Evolutionary conservation across 2,329 filamentous ascomycete species (phyloP).

Genomic region (Phaeophleospora eucalypticola): DNA sequence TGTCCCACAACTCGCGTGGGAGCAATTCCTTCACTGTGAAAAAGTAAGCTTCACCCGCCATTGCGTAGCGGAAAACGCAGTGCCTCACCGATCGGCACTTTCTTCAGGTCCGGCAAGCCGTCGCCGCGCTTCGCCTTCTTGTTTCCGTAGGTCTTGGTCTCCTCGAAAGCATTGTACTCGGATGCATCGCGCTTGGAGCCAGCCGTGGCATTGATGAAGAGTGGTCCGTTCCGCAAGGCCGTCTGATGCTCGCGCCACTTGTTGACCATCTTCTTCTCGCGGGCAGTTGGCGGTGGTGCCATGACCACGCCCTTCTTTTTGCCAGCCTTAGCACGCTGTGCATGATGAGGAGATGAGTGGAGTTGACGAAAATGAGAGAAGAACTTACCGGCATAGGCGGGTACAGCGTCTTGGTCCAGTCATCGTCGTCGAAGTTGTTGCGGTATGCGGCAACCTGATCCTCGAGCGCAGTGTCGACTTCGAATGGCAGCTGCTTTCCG

Average conservation of each 20-base stretch:
- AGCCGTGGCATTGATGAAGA: slow-evolving; percentile 25
- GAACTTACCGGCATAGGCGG: slow-evolving; percentile 8
- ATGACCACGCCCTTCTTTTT: slow-evolving; percentile 2
- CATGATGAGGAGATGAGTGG: too few relatives aligned
- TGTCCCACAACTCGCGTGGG: slow-evolving; percentile 45
- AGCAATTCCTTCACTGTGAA: slow-evolving; percentile 46
- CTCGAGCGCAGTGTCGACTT: slow-evolving; percentile 20
- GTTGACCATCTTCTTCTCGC: slow-evolving; percentile 13
- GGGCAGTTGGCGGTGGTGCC: slow-evolving; percentile 12
- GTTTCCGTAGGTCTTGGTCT: slow-evolving; percentile 40
- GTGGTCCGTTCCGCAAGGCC: slow-evolving; percentile 17
- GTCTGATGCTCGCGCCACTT: slow-evolving; percentile 12
- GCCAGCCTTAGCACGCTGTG: background rate
- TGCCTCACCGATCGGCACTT: slow-evolving; percentile 16
- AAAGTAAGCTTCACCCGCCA: background rate
- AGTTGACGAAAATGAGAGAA: too few relatives aligned
- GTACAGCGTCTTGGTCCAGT: slow-evolving; percentile 18
- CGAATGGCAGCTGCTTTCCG: slow-evolving; percentile 15
- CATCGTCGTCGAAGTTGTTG: slow-evolving; percentile 12
- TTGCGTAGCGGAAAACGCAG: background rate
- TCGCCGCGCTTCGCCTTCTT: slow-evolving; percentile 31
- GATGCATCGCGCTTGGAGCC: slow-evolving; percentile 48
- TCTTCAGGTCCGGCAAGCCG: slow-evolving; percentile 51
- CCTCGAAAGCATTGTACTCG: slow-evolving; percentile 55
- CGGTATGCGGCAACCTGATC: slow-evolving; percentile 16